These are phyloP conservation scores for Leptodontidium sp. DNA, from an alignment of 2,329 filamentous ascomycete species.

Conservation along the genomic window DNA sequence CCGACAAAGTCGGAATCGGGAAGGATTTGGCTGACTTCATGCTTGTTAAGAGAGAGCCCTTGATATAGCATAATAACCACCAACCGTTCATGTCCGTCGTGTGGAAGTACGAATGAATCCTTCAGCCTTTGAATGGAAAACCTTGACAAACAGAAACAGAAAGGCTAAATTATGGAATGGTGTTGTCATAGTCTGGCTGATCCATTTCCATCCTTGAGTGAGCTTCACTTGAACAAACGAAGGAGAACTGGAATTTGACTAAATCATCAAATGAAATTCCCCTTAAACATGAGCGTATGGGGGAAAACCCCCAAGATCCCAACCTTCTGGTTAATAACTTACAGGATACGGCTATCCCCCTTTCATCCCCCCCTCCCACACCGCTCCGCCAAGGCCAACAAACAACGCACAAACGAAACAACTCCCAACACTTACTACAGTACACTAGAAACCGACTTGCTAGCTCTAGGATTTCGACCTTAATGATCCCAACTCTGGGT, in stretches of 20 bases:
- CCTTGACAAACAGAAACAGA: neutral
- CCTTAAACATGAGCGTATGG: too few species aligned
- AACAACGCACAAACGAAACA: neutral
- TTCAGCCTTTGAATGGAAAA: neutral
- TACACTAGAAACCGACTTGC: neutral
- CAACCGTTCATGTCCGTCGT: neutral
- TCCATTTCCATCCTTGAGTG: too few species aligned
- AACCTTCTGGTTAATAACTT: too few species aligned
- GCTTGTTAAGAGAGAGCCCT: neutral
- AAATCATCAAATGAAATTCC: neutral
- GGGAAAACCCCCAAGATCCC: neutral
- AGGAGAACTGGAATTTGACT: neutral
- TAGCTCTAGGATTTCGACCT: too few species aligned
- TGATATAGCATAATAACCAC: neutral
- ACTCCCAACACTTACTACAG: neutral
- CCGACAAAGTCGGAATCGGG: neutral
- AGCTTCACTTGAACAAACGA: neutral
- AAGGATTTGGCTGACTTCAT: slow-evolving; percentile 7
- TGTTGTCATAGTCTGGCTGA: too few species aligned
- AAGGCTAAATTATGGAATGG: neutral
- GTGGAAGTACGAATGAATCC: neutral
- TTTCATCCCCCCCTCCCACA: neutral
- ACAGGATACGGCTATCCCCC: neutral
- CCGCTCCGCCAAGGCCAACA: neutral
- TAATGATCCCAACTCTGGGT: too few species aligned